Evolutionary conservation across 2,329 filamentous ascomycete species (phyloP), one percentile per base, ranked within the genome.

Genomic region (Metarhizium album): DNA sequence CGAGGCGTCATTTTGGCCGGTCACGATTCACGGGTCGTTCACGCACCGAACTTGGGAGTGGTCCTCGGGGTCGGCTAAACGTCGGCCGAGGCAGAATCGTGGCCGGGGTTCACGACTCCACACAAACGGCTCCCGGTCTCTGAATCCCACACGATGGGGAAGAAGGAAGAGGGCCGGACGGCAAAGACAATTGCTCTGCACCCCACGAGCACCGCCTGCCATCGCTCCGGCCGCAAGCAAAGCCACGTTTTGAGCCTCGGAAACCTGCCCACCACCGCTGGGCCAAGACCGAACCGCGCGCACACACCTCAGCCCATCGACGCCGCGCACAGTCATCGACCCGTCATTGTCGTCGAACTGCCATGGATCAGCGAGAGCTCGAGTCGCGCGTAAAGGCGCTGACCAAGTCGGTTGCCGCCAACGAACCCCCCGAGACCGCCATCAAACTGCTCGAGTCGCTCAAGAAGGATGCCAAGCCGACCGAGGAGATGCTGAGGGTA

Each of bases 401-500:
- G 62, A 80, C 79, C 60, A 95, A 95, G 72, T 87, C 88, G 23
- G 76, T 87, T 42, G 74, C 76, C 45, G 81, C 83, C 51, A 87
- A 87, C 62, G 87, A 95, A 62, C 82, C 90, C 4, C 64, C 87
- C 24, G 70, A 83, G 40, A 85, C 80, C 54, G 78, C 95, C 47
- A 73, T 94, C 50, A 75, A 78, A 48, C 76, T 97, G 54, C 74
- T 98, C 49, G 83, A 85, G 60, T 80, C 84, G 47, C 75, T 97
- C 38, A 87, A 91, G 70, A 83, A 84, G 61, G 86, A 87, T 55
- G 83, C 91, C 35, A 79, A 80, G 45, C 87, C 90, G 9, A 93
- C 87, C 2, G 93, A 98, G 70, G 89, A 96, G 59, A 79, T 95
- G 59, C 75, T 98, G 57, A 83, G 91, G 63, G 86, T 84, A 73